Percentiles rank a stretch among this genome's conserved stretches.
phyloP scores from a whole-genome alignment of 2,329 filamentous ascomycete species.

The Fusarium liriodendri region DNA sequence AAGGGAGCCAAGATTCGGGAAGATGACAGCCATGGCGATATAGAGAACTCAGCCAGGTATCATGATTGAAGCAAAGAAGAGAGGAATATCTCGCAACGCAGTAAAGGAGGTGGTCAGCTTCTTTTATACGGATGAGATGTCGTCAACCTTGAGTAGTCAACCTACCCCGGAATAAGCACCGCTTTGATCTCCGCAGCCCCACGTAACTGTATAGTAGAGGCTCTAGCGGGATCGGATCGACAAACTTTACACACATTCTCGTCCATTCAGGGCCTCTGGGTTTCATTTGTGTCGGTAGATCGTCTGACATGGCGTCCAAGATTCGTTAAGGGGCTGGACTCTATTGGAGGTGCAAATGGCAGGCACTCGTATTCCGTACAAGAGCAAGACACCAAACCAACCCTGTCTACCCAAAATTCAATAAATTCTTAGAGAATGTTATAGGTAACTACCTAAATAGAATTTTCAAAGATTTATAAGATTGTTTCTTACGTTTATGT shows the following conservation, averaged over 20 bases:
- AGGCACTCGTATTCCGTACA: too few species aligned
- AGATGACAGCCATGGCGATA: not conserved
- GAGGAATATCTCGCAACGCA: too few species aligned
- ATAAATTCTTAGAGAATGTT: too few species aligned
- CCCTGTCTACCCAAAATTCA: too few species aligned
- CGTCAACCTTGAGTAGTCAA: not conserved
- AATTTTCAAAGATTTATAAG: too few species aligned
- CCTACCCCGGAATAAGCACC: not conserved
- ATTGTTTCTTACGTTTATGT: too few species aligned
- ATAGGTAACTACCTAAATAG: too few species aligned
- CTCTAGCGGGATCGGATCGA: not conserved
- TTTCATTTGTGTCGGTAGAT: not conserved
- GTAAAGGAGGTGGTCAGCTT: not conserved
- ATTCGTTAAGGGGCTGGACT: not conserved
- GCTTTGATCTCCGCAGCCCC: not conserved
- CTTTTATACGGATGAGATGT: not conserved
- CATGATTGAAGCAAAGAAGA: not conserved
- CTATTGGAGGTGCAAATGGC: too few species aligned
- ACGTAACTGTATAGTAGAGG: not conserved
- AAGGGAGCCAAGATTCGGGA: not conserved
- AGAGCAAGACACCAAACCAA: too few species aligned
- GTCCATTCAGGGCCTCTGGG: not conserved
- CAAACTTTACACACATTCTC: not conserved
- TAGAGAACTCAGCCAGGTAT: not conserved
- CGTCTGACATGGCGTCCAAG: not conserved